phyloP scores from a whole-genome alignment of 1,139 yeast genomes.

The Lizanozyma gosingica region DNA sequence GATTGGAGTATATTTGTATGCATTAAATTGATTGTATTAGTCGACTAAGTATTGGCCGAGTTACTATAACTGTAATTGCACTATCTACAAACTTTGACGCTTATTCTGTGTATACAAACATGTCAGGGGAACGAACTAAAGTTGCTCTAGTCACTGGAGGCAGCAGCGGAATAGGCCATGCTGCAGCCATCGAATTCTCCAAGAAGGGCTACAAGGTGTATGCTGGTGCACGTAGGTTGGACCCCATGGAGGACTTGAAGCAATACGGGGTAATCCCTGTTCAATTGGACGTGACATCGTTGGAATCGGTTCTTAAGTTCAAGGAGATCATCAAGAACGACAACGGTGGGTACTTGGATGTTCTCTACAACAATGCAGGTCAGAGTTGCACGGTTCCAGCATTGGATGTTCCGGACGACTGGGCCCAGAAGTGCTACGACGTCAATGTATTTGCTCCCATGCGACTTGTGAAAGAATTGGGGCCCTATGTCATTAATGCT shows the following conservation, averaged over 20 bases:
- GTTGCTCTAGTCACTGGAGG: conserved; percentile 68
- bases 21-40: too few species aligned
- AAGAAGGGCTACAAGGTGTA: conserved; percentile 54
- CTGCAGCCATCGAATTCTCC: conserved; percentile 57
- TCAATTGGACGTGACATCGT: conserved; percentile 45
- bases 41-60: too few species aligned
- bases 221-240: conserved; percentile 67
- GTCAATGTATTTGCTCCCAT: conserved; percentile 69
- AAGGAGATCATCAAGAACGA: conserved; percentile 30
- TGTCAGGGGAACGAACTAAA: conserved; percentile 16
- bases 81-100: too few species aligned
- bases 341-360: conserved; percentile 42
- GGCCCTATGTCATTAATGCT: conserved; percentile 50
- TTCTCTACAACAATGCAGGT: conserved; percentile 65
- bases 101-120: too few species aligned
- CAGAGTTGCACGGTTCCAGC: conserved; percentile 24
- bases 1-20: too few species aligned
- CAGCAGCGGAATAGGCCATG: conserved; percentile 73
- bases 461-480: conserved; percentile 51
- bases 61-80: too few species aligned
- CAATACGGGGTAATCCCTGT: conserved; percentile 24
- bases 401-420: conserved; percentile 51
- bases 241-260: conserved; percentile 48
- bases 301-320: conserved; percentile 39
- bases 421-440: conserved; percentile 44